Percentiles rank a stretch among this genome's conserved stretches.
phyloP scores from a whole-genome alignment of 2,329 filamentous ascomycete species.

The Cylindrodendrum hubeiense region DNA sequence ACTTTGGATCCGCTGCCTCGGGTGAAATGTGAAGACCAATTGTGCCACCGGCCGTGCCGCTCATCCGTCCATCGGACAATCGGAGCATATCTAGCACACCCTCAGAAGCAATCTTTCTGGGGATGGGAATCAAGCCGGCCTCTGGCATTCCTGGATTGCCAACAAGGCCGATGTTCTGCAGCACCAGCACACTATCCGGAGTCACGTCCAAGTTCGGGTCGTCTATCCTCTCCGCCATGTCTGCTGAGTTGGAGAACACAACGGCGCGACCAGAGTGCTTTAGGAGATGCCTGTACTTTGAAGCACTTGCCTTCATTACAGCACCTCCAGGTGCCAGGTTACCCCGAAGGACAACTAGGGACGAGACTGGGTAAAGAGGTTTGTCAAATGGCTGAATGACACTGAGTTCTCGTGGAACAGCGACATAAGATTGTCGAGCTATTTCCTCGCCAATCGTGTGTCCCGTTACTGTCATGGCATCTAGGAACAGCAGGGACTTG shows the following conservation, averaged over 20 bases:
- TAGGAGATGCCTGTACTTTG: constrained; percentile 75
- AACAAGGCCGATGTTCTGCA: constrained; percentile 90
- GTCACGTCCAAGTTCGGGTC: constrained; percentile 71
- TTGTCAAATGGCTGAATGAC: constrained; percentile 75
- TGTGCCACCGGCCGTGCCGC: constrained; percentile 88
- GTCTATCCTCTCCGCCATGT: constrained; percentile 75
- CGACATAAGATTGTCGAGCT: constrained; percentile 73
- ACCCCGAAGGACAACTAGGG: constrained; percentile 84
- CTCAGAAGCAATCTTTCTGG: constrained; percentile 82
- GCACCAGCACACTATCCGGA: constrained; percentile 75
- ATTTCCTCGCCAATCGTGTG: constrained; percentile 86
- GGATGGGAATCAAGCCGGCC: constrained; percentile 72
- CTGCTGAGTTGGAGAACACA: constrained; percentile 81
- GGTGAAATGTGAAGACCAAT: constrained; percentile 91
- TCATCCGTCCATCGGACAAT: constrained; percentile 89
- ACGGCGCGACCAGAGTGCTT: constrained; percentile 63
- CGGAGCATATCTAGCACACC: constrained; percentile 85
- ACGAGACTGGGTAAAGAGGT: constrained; percentile 79
- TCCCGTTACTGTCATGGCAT: constrained; percentile 85
- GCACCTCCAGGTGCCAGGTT: constrained; percentile 88
- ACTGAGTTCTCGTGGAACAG: constrained; percentile 51
- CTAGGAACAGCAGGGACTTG: constrained; percentile 80
- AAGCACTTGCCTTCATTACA: constrained; percentile 90
- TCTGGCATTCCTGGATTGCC: constrained; percentile 96
- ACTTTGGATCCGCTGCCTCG: constrained; percentile 81